These are phyloP conservation scores for Acanthamoeba triangularis DNA, from an alignment of 208 protist species.

Conservation along the genomic window DNA sequence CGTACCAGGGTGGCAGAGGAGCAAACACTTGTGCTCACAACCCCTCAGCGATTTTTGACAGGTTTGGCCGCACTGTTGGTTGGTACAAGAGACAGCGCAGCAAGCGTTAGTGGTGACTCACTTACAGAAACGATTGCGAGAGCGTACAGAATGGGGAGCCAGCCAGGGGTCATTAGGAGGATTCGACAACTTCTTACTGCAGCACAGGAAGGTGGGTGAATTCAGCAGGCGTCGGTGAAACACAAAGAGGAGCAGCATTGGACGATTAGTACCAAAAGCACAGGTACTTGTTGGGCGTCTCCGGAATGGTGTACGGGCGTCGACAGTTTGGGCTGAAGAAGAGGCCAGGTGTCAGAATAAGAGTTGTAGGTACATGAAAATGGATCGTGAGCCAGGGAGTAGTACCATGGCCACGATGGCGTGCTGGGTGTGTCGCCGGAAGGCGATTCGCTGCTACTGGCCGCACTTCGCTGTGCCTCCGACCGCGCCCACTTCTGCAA, in stretches of 20 bases:
- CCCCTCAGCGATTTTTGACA: neutral
- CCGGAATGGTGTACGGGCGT: neutral
- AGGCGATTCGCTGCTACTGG: neutral
- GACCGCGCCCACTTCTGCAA: constrained; percentile 52
- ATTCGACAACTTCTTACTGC: neutral
- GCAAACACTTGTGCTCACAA: constrained; percentile 65
- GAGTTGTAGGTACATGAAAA: neutral
- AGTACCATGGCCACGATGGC: constrained; percentile 30
- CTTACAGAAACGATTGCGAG: neutral
- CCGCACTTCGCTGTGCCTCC: neutral
- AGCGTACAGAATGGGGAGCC: constrained; percentile 36
- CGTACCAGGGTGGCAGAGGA: constrained; percentile 58
- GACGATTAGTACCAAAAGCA: constrained; percentile 36
- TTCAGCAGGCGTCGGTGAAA: too few species aligned
- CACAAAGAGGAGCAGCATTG: neutral
- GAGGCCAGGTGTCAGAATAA: neutral
- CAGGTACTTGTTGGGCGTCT: constrained; percentile 21
- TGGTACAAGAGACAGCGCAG: neutral
- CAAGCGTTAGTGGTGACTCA: too few species aligned
- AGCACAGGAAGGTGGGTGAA: neutral
- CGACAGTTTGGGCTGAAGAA: constrained; percentile 56
- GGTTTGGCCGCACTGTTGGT: constrained; percentile 19
- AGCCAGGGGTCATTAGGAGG: constrained; percentile 38
- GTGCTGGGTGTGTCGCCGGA: neutral
- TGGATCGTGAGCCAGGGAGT: too few species aligned